Base-by-base conservation (phyloP, 2,329 filamentous ascomycete genomes). In the Sporothrix variecibatus region DNA sequence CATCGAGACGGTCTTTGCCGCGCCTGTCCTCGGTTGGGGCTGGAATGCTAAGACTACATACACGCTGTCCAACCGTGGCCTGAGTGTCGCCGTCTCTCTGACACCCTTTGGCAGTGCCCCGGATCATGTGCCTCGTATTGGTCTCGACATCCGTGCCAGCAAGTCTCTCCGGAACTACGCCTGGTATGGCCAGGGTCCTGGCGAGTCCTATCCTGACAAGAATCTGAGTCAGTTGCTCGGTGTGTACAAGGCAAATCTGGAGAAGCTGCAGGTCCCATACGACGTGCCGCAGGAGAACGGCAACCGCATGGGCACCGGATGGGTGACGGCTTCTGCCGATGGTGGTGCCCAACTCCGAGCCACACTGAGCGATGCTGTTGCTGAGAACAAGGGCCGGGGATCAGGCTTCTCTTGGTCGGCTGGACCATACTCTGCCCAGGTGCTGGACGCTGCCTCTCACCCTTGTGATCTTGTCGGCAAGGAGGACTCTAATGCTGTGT, bases 211-310 rank as follows among this genome's bases (percentile, higher is more conserved):
- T 79, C 86, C 86, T 7, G 91, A 93, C 80, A 91, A 89, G 82
- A 86, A 87, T 74, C 78, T 83, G 72, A 74, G 88, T 1, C 89
- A 91, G 77, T 82, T 82, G 1, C 78, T 89, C 0, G 90, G 87
- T 0, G 82, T 88, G 56, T 89, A 84, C 80, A 79, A 78, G 0
- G 79, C 78, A 1, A 78, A 78, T 0, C 81, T 90, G 1, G 82
- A 84, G 0, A 84, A 86, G 0, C 83, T 93, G 34, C 86, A 87
- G 78, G 85, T 86, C 0, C 83, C 84, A 0, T 92, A 92, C 77
- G 91, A 93, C 23, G 89, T 90, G 28, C 91, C 91, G 0, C 91
- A 93, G 79, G 91, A 93, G 77, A 89, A 87, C 71, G 89, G 89
- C 0, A 93, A 93, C 79, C 84, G 88, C 17, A 88, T 87, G 72